These are phyloP conservation scores for Lachancea fermentati DNA, from an alignment of 805 yeast genomes.

Conservation along the genomic window DNA sequence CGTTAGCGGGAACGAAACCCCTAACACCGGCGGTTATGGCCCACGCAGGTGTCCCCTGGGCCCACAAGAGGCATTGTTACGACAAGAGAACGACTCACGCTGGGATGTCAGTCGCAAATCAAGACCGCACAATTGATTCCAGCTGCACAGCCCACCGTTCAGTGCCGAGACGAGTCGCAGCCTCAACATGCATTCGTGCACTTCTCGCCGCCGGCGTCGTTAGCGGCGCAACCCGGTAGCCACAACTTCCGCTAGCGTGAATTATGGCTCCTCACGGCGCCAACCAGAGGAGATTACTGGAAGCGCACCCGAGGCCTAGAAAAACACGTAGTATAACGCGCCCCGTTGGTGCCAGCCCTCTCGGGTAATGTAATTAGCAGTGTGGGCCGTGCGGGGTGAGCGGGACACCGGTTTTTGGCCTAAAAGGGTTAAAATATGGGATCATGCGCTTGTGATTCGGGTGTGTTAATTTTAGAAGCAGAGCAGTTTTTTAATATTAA, in stretches of 20 bases:
- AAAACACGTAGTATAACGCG: too few relatives aligned
- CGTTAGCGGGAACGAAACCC: not conserved
- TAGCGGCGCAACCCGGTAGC: not conserved
- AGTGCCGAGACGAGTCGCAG: too few relatives aligned
- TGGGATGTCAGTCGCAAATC: too few relatives aligned
- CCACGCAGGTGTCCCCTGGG: not conserved
- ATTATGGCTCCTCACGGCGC: not conserved
- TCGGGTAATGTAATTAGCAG: not conserved
- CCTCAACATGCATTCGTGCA: too few relatives aligned
- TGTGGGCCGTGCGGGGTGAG: not conserved
- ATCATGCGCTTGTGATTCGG: not conserved
- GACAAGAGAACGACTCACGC: not conserved
- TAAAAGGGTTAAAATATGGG: not conserved
- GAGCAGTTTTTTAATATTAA: not conserved
- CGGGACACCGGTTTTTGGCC: not conserved
- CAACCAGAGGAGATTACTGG: not conserved
- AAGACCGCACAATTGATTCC: not conserved
- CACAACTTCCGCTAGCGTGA: not conserved
- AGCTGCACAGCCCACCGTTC: not conserved
- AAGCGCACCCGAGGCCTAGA: not conserved
- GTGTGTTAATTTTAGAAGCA: not conserved
- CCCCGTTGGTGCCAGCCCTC: not conserved
- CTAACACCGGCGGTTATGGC: too few relatives aligned
- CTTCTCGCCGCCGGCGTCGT: too few relatives aligned
- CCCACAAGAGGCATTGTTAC: not conserved